Base-by-base conservation (phyloP, 108 stramenopile species). In the Ochromonas danica region DNA sequence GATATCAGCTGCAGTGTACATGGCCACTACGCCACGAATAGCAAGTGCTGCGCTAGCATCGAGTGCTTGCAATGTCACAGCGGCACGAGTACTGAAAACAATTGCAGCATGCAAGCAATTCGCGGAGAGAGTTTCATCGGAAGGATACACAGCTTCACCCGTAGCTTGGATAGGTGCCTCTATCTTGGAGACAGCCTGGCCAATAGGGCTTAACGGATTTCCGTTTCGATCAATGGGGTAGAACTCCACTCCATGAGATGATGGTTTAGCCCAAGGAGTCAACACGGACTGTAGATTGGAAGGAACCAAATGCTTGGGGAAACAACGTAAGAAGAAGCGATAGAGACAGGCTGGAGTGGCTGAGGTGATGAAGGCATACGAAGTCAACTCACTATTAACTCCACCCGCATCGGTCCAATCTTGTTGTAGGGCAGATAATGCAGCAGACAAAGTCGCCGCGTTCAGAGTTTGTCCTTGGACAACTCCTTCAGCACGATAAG, bases 91-190 rank as follows among this genome's bases (percentile, higher is more conserved):
- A 22, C 42, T 71, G 31, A 39, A 70, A 70, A 71, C 79, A 42
- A 70, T 43, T 0, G 79, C 79, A 31, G n/a, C 79, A 80, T 28
- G 71, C 79, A 80, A 27, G 1, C 67, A 30, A n/a, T 75, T 17
- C 35, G 67, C n/a, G 27, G 22, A 28, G 25, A 14, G 27, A 27
- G 35, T 22, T 25, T 77, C 74, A 79, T 84, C 83, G 1, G 77
- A 61, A 14, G 61, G 36, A 72, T 78, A 84, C 38, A 30, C 61
- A 2, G 80, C 83, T 72, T 84, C 70, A 41, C 83, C 83, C 14
- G 80, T 61, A 0, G 80, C 81, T 72, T 81, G 81, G 38, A 84
- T 39, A 30, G 79, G 39, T n/a, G 40, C 72, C 2, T 51, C 45
- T 25, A 81, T 27, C 78, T 84, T 84, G 80, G 41, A 42, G 17